phyloP scores from a whole-genome alignment of 2,329 filamentous ascomycete genomes.

The Botrytis galanthina region DNA sequence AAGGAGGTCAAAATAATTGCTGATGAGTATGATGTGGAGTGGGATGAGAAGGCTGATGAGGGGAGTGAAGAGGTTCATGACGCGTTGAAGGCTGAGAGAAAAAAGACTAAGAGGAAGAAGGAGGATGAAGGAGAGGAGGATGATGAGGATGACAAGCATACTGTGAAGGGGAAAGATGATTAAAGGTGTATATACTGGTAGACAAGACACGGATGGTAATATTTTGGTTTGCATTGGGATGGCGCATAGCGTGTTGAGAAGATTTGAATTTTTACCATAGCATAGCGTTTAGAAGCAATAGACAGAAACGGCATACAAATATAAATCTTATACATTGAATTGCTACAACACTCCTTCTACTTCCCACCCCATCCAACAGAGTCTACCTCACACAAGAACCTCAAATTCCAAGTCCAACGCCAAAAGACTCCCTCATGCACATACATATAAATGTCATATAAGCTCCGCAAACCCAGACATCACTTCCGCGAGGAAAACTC shows the following conservation, averaged over 20 bases:
- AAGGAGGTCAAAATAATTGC: conserved; percentile 79
- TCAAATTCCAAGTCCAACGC: not conserved
- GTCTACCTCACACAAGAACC: not conserved
- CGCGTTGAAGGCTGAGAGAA: conserved; percentile 53
- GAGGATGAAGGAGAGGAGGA: conserved; percentile 42
- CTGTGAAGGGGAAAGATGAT: not conserved
- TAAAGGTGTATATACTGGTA: not conserved
- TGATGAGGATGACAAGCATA: conserved; percentile 15
- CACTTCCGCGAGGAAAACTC: not conserved
- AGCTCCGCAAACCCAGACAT: conserved; percentile 19
- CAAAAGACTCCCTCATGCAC: not conserved
- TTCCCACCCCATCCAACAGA: not conserved
- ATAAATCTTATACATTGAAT: not conserved
- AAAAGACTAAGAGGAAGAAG: conserved; percentile 38
- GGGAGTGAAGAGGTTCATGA: conserved; percentile 63
- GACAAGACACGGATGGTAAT: not conserved
- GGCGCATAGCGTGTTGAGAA: not conserved
- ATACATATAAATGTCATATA: conserved; percentile 6
- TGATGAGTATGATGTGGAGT: conserved; percentile 85
- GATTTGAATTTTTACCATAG: conserved; percentile 6
- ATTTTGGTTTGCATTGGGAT: not conserved
- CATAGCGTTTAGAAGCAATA: conserved; percentile 8
- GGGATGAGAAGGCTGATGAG: conserved; percentile 75
- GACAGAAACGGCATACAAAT: not conserved
- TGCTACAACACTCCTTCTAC: too few species aligned